Percentiles rank a stretch among this genome's conserved stretches.
phyloP scores from a whole-genome alignment of 495 filamentous ascomycete genomes.

The Annulohypoxylon maeteangense region DNA sequence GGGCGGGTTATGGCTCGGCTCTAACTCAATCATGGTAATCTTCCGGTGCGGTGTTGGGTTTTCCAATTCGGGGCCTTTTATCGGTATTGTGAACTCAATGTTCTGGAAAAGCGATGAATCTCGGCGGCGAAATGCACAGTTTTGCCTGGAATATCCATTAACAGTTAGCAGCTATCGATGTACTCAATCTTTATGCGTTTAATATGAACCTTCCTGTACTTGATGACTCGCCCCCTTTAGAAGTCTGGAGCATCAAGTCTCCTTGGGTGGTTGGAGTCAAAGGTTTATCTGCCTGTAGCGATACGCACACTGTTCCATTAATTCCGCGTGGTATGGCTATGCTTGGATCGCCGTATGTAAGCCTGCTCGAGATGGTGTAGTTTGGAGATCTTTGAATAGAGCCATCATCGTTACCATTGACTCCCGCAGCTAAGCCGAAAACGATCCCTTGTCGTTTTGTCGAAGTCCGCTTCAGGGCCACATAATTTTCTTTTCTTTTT shows the following conservation, averaged over 20 bases:
- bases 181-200: not conserved
- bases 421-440: conserved; percentile 16
- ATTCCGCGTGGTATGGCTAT: conserved; percentile 15
- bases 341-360: not conserved
- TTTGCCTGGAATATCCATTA: conserved; percentile 10
- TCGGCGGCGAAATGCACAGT: not conserved
- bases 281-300: not conserved
- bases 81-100: conserved; percentile 38
- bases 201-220: conserved; percentile 19
- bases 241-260: conserved; percentile 1
- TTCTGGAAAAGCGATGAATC: conserved; percentile 39
- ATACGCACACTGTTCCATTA: not conserved
- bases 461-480: conserved; percentile 6
- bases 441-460: conserved; percentile 42
- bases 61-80: conserved; percentile 15
- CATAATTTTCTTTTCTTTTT: not conserved
- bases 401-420: not conserved
- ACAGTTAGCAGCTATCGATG: conserved; percentile 5
- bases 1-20: not conserved
- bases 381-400: not conserved
- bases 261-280: not conserved
- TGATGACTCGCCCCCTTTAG: not conserved
- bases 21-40: conserved; percentile 39
- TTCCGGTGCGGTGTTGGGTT: conserved; percentile 38
- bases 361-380: conserved; percentile 23